phyloP scores from a whole-genome alignment of 345 rosid species.

The Chamaenerion angustifolium region DNA sequence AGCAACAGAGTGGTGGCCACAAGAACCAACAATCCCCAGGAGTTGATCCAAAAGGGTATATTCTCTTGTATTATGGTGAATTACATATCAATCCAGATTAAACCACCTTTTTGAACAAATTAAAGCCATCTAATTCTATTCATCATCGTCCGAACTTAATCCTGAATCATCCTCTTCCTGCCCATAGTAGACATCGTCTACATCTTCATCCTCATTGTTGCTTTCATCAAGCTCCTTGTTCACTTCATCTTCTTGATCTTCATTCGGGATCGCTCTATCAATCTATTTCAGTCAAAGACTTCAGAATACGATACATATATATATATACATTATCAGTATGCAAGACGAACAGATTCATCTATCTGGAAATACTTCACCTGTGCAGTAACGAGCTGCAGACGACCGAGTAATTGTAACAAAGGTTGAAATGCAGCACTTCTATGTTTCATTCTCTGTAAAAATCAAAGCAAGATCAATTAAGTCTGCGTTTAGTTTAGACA shows the following conservation, averaged over 20 bases:
- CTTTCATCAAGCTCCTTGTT: conserved; percentile 30
- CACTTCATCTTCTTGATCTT: conserved; percentile 15
- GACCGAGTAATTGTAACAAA: conserved; percentile 67
- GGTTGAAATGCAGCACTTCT: conserved; percentile 51
- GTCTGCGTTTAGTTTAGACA: not conserved
- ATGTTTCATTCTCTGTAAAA: conserved; percentile 39
- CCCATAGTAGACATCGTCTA: conserved; percentile 43
- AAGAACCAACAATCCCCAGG: too few species aligned
- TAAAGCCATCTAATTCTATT: conserved; percentile 1
- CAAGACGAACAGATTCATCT: not conserved
- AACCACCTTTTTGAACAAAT: not conserved
- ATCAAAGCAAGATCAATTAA: conserved; percentile 2
- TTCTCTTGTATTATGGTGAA: too few species aligned
- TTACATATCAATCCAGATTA: not conserved
- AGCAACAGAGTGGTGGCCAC: too few species aligned
- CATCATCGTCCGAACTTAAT: conserved; percentile 51
- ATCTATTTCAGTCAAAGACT: conserved; percentile 29
- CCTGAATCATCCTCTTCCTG: conserved; percentile 66
- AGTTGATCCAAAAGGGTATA: too few species aligned
- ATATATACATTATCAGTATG: not conserved
- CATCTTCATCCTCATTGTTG: conserved; percentile 48
- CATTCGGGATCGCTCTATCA: conserved; percentile 36
- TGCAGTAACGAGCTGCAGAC: conserved; percentile 61
- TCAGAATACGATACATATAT: not conserved
- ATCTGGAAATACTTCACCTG: conserved; percentile 32